Conservation (phyloP, 306 rosid genomes). For the Prunus mira region DNA sequence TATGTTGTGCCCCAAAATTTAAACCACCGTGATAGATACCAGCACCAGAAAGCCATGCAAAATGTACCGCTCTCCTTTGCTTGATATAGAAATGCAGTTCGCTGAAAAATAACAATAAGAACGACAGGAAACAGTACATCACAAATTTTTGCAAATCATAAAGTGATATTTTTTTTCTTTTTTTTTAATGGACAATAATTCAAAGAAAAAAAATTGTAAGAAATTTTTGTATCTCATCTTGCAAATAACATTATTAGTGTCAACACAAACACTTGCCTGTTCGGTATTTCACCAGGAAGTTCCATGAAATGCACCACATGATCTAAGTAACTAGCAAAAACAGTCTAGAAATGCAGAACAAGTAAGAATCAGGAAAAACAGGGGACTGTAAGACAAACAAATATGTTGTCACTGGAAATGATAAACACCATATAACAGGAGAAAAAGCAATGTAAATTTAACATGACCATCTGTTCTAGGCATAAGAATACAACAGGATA, state of each 20-base stretch:
- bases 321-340: conserved; percentile 75
- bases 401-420: neutral
- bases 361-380: conserved; percentile 18
- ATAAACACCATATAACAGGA: neutral
- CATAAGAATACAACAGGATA: neutral
- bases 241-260: conserved; percentile 1
- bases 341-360: conserved; percentile 51
- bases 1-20: conserved; percentile 82
- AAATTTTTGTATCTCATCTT: conserved; percentile 12
- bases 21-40: conserved; percentile 93
- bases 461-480: neutral
- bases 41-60: conserved; percentile 99
- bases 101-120: conserved; percentile 39
- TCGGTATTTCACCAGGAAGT: conserved; percentile 93
- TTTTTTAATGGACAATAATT: neutral
- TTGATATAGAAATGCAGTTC: conserved; percentile 90
- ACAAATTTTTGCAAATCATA: neutral
- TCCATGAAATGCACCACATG: conserved; percentile 94
- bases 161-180: neutral
- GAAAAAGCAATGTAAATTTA: too few relatives aligned
- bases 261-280: conserved; percentile 57
- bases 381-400: neutral
- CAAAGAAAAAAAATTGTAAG: conserved; percentile 8
- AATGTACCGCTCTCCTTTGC: conserved; percentile 95
- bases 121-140: neutral